Conservation (phyloP, 345 rosid genomes). For the Hibiscus syriacus region DNA sequence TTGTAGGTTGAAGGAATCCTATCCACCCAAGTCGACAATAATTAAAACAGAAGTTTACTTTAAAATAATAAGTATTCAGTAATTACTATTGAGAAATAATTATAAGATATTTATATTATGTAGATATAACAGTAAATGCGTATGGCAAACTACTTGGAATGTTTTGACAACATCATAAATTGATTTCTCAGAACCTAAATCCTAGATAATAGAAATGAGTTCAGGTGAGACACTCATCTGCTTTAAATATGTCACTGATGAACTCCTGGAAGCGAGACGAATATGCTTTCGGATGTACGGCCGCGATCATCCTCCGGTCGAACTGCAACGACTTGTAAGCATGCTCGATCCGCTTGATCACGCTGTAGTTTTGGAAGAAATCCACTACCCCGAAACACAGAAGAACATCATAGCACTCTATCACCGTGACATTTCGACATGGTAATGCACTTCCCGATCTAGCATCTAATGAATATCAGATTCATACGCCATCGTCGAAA, state of each 20-base stretch:
- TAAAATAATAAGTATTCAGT: no score
- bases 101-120: no score
- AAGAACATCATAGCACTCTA: slow-evolving; percentile 28
- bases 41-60: no score
- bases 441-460: slow-evolving; percentile 11
- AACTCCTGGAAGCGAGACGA: slow-evolving; percentile 47
- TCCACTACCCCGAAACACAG: slow-evolving; percentile 42
- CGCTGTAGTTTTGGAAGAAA: slow-evolving; percentile 33
- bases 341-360: slow-evolving; percentile 46
- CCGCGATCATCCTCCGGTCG: slow-evolving; percentile 43
- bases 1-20: no score
- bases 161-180: no score
- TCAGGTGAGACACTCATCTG: slow-evolving; percentile 17
- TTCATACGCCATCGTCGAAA: neutral
- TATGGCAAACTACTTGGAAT: no score
- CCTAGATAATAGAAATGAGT: neutral
- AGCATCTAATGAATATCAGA: neutral
- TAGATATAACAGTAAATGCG: no score
- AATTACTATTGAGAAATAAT: no score
- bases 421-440: neutral
- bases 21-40: no score
- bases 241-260: slow-evolving; percentile 31
- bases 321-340: slow-evolving; percentile 45
- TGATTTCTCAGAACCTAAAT: no score
- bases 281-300: slow-evolving; percentile 43